A percentile compares a stretch with the other conserved stretches of the same genome.
Conservation (phyloP, 768 basidiomycete genomes). For the Dendrothele bispora region DNA sequence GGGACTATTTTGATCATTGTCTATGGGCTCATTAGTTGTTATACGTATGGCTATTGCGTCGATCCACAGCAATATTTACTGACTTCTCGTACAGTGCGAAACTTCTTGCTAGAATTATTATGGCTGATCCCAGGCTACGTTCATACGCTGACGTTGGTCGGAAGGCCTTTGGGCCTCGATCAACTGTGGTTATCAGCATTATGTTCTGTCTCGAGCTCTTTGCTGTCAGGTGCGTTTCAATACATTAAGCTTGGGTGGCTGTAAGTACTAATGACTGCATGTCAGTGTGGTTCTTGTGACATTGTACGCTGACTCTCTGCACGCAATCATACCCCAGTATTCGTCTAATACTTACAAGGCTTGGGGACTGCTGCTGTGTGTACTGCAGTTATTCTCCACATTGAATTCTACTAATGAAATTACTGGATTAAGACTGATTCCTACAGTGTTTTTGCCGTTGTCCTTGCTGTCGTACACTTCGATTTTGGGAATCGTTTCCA, state of each 20-base stretch:
- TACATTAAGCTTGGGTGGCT: too few relatives aligned
- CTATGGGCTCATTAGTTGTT: conserved; percentile 82
- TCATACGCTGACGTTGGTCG: conserved; percentile 90
- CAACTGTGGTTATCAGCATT: conserved; percentile 60
- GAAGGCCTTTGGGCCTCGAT: conserved; percentile 82
- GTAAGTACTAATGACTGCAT: too few relatives aligned
- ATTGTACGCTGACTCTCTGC: conserved; percentile 83
- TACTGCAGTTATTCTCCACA: conserved; percentile 9
- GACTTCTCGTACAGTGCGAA: conserved; percentile 61
- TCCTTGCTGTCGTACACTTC: conserved; percentile 88
- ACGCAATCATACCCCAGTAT: conserved; percentile 66
- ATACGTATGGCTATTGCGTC: conserved; percentile 64
- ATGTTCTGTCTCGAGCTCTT: conserved; percentile 90
- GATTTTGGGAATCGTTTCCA: conserved; percentile 80
- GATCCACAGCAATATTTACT: background rate
- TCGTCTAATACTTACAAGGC: conserved; percentile 75
- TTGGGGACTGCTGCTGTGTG: conserved; percentile 69
- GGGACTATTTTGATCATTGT: conserved; percentile 74
- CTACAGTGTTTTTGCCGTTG: conserved; percentile 84
- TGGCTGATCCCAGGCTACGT: conserved; percentile 63
- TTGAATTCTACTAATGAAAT: conserved; percentile 40
- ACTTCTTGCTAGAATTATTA: conserved; percentile 75
- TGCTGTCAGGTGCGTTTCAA: conserved; percentile 62
- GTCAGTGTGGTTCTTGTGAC: conserved; percentile 86
- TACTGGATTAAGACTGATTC: too few relatives aligned